Evolutionary conservation across 2,329 filamentous ascomycete genomes (phyloP).

Genomic region (Clonostachys solani): DNA sequence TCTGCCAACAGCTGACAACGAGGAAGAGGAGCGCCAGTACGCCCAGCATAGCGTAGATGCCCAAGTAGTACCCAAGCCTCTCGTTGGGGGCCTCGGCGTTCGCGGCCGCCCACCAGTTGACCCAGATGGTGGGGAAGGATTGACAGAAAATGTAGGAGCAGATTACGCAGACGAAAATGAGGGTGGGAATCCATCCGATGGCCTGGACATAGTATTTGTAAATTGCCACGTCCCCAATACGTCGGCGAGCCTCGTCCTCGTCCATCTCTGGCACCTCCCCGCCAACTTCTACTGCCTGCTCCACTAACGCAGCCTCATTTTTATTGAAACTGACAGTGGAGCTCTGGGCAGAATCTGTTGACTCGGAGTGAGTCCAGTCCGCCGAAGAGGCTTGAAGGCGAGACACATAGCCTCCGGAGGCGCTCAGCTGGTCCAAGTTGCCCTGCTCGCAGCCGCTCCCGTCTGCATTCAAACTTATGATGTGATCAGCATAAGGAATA

Average conservation of each 20-base stretch:
- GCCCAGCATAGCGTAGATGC: conserved; percentile 13
- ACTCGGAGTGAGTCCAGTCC: background rate
- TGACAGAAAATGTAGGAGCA: conserved; percentile 1
- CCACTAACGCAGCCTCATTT: too few species aligned
- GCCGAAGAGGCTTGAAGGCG: background rate
- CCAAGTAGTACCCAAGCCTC: conserved; percentile 10
- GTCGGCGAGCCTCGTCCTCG: conserved; percentile 5
- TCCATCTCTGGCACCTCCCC: conserved; percentile 1
- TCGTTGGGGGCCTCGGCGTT: conserved; percentile 9
- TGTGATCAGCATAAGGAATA: conserved; percentile 5
- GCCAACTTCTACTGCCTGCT: too few species aligned
- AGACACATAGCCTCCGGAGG: conserved; percentile 3
- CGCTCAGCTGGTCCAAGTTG: conserved; percentile 1
- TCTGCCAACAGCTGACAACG: conserved; percentile 12
- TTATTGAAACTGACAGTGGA: background rate
- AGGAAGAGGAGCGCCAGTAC: conserved; percentile 9
- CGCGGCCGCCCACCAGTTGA: conserved; percentile 9
- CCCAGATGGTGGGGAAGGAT: conserved; percentile 3
- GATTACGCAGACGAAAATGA: conserved; percentile 2
- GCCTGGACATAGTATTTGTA: conserved; percentile 5
- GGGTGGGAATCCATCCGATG: conserved; percentile 1
- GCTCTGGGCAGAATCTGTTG: background rate
- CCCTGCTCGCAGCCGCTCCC: conserved; percentile 4
- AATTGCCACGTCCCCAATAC: conserved; percentile 4
- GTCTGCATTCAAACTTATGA: conserved; percentile 1